Percentiles rank a stretch among this genome's conserved stretches.
These are phyloP conservation scores for Mortierella sp. DNA, from an alignment of 371 early-diverging fungal genomes.

Conservation along the genomic window DNA sequence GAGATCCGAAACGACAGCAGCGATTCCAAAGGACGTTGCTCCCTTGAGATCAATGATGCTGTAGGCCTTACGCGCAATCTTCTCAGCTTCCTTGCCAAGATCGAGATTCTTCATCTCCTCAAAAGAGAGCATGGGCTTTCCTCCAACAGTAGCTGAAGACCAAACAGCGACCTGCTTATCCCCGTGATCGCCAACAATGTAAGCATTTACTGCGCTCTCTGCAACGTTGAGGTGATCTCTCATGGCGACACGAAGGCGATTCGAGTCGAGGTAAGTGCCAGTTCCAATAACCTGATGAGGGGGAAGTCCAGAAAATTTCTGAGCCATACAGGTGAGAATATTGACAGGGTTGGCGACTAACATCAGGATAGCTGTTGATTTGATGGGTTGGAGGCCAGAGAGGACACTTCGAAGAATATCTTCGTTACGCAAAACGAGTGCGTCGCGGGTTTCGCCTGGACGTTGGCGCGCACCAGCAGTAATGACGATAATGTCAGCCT, in stretches of 20 bases:
- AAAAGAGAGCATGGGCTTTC: conserved; percentile 76
- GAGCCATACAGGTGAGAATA: conserved; percentile 85
- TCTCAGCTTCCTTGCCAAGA: conserved; percentile 62
- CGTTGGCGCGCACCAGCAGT: conserved; percentile 92
- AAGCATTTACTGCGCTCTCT: conserved; percentile 82
- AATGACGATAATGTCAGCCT: conserved; percentile 86
- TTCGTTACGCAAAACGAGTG: conserved; percentile 85
- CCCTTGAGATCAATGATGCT: conserved; percentile 90
- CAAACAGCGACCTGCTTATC: conserved; percentile 89
- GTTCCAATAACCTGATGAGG: conserved; percentile 86
- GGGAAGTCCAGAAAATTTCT: conserved; percentile 83
- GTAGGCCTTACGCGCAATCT: conserved; percentile 81
- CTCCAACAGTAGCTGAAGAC: conserved; percentile 81
- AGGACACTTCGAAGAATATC: conserved; percentile 79
- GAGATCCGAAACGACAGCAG: conserved; percentile 80
- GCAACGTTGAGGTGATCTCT: conserved; percentile 73
- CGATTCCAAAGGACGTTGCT: conserved; percentile 90
- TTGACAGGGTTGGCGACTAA: conserved; percentile 91
- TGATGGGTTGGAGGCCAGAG: conserved; percentile 81
- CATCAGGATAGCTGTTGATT: conserved; percentile 75
- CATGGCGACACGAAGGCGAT: conserved; percentile 78
- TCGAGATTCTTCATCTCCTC: conserved; percentile 72
- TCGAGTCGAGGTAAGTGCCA: conserved; percentile 88
- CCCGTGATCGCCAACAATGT: conserved; percentile 91
- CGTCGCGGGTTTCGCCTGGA: conserved; percentile 80